A percentile compares a stretch with the other conserved stretches of the same genome.
phyloP scores from a whole-genome alignment of 1,139 yeast genomes.

The Diutina neorugosa region DNA sequence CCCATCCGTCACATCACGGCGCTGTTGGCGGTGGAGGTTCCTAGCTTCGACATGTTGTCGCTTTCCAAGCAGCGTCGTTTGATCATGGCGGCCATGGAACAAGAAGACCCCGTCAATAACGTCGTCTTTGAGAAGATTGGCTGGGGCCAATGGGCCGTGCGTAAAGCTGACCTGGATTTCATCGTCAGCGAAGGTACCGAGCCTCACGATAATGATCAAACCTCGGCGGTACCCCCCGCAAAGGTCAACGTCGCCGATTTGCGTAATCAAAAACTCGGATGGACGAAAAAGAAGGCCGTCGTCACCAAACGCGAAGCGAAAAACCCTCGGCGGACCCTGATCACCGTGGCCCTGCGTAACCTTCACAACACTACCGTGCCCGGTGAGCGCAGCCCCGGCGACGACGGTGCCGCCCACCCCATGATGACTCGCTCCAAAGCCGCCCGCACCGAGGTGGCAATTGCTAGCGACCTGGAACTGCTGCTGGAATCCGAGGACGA shows the following conservation, averaged over 20 bases:
- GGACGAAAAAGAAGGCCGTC: constrained; percentile 21
- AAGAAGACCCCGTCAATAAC: constrained; percentile 41
- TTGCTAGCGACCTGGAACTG: constrained; percentile 21
- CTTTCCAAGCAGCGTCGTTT: constrained; percentile 82
- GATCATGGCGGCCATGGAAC: constrained; percentile 81
- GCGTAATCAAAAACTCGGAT: constrained; percentile 20
- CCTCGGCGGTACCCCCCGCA: neutral
- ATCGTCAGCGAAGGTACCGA: constrained; percentile 28
- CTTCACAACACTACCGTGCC: constrained; percentile 37
- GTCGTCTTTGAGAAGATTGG: constrained; percentile 86
- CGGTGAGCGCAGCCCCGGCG: constrained; percentile 12
- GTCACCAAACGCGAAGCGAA: constrained; percentile 11
- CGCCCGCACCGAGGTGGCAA: constrained; percentile 4
- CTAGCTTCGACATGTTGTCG: constrained; percentile 68
- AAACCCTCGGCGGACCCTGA: constrained; percentile 38
- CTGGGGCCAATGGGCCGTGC: constrained; percentile 97
- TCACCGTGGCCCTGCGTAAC: constrained; percentile 35
- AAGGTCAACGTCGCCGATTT: constrained; percentile 3
- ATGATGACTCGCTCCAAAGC: neutral
- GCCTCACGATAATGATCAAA: neutral
- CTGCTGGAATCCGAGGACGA: constrained; percentile 31
- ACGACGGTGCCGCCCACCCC: neutral
- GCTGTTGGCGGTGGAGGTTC: constrained; percentile 63
- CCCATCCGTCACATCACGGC: constrained; percentile 86
- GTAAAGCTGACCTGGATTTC: constrained; percentile 37